Conservation (phyloP, 345 rosid genomes). For the Brassica incana region DNA sequence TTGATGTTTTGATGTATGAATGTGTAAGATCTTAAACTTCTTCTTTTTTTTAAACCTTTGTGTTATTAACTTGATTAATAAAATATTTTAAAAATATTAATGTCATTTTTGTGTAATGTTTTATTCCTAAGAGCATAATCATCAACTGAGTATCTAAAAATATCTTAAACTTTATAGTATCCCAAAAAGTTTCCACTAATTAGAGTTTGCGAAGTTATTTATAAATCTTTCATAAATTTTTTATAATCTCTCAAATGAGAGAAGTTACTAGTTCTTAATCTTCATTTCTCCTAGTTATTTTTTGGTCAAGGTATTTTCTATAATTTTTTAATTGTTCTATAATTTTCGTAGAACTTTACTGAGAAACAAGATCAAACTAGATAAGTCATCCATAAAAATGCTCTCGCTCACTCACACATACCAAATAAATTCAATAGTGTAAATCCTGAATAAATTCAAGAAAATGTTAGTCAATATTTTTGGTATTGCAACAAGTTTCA, state of each 20-base stretch:
- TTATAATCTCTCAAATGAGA: neutral
- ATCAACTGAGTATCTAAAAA: neutral
- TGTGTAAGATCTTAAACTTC: neutral
- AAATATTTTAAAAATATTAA: neutral
- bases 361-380: neutral
- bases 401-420: neutral
- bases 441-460: neutral
- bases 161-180: neutral
- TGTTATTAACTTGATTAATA: neutral
- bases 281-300: neutral
- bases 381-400: neutral
- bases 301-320: no score
- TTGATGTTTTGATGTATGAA: slow-evolving; percentile 30
- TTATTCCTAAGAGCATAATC: neutral
- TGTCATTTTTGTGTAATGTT: neutral
- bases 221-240: neutral
- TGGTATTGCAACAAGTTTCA: neutral
- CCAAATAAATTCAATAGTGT: no score
- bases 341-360: neutral
- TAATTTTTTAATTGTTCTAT: neutral
- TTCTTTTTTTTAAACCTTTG: neutral
- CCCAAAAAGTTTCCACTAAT: neutral
- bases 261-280: neutral
- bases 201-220: neutral
- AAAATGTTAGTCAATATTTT: neutral